Evolutionary conservation across 208 protist genomes (phyloP).

Genomic region (Leishmania tarentolae): DNA sequence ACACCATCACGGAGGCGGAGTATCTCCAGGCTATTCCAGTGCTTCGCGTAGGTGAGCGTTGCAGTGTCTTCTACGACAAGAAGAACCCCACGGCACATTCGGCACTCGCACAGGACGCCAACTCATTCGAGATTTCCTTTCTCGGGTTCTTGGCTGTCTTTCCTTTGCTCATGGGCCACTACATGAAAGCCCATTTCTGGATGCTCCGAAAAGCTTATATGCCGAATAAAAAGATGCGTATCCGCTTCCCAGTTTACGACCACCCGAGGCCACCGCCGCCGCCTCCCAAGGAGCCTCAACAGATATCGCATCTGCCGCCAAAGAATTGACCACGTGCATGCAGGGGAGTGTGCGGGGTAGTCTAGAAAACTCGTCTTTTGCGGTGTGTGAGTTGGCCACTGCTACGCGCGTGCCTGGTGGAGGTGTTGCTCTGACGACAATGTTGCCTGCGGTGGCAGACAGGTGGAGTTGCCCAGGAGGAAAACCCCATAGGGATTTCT

Average conservation of each 20-base stretch:
- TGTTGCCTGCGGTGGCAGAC: neutral
- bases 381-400: neutral
- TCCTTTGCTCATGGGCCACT: slow-evolving; percentile 81
- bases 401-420: neutral
- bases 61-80: slow-evolving; percentile 89
- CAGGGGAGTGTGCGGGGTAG: neutral
- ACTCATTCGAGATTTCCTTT: slow-evolving; percentile 88
- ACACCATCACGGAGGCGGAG: slow-evolving; percentile 89
- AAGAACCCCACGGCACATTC: slow-evolving; percentile 68
- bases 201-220: slow-evolving; percentile 76
- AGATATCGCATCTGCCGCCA: slow-evolving; percentile 62
- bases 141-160: slow-evolving; percentile 78
- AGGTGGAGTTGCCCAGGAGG: neutral
- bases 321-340: slow-evolving; percentile 23
- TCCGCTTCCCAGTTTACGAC: slow-evolving; percentile 69
- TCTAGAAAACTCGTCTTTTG: neutral
- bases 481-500: neutral
- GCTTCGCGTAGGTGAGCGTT: slow-evolving; percentile 77
- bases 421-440: neutral
- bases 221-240: slow-evolving; percentile 79
- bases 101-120: slow-evolving; percentile 84
- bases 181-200: slow-evolving; percentile 85
- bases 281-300: slow-evolving; percentile 44
- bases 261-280: slow-evolving; percentile 55
- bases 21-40: slow-evolving; percentile 90